Evolutionary conservation across 306 rosid species (phyloP).

Genomic region (Cucumis cinereus): DNA sequence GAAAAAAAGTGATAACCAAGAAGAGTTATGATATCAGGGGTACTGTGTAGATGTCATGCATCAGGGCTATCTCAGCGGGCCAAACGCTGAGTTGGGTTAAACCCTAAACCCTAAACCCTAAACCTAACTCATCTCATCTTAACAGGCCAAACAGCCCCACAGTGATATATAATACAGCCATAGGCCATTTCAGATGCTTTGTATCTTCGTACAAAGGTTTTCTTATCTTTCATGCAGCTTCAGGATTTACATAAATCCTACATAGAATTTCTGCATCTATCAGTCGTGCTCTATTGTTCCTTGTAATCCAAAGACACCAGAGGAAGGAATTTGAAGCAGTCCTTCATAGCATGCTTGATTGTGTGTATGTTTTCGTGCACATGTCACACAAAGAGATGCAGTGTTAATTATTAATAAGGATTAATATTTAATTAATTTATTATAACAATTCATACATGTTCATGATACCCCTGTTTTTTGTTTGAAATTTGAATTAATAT

Average conservation of each 20-base stretch:
- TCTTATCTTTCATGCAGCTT: not conserved
- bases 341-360: not conserved
- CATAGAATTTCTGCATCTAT: not conserved
- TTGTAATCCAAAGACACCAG: not conserved
- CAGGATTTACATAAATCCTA: not conserved
- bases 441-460: not conserved
- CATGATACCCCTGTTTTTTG: not conserved
- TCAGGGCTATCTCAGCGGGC: no score
- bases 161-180: no score
- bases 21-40: no score
- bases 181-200: not conserved
- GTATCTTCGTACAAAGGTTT: not conserved
- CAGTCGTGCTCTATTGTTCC: not conserved
- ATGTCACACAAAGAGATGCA: not conserved
- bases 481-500: not conserved
- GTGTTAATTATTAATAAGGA: not conserved
- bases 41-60: no score
- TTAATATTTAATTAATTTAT: not conserved
- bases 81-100: no score
- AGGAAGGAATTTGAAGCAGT: not conserved
- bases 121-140: no score
- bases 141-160: no score
- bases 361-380: not conserved
- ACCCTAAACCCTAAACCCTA: no score
- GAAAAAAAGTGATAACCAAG: no score